Evolutionary conservation across 2,329 filamentous ascomycete species (phyloP).

Genomic region (Diaporthe destruens): DNA sequence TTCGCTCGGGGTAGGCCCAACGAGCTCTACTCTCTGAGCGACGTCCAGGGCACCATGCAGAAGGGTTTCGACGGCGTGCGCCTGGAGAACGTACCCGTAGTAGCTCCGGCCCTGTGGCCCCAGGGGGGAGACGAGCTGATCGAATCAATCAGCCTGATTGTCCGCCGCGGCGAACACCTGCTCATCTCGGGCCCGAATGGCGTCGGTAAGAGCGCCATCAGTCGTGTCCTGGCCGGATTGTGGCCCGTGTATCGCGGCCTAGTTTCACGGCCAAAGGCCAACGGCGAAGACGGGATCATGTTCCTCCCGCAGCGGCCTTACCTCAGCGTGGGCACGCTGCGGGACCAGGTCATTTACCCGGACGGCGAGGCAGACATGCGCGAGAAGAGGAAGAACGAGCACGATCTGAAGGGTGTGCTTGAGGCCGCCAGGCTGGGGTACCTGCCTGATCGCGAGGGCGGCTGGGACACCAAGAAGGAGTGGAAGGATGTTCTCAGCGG

Average conservation of each 20-base stretch:
- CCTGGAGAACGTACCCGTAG: constrained; percentile 91
- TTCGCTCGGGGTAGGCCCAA: constrained; percentile 75
- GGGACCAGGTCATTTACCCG: constrained; percentile 98
- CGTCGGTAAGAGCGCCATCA: constrained; percentile 90
- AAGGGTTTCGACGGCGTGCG: constrained; percentile 95
- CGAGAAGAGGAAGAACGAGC: constrained; percentile 80
- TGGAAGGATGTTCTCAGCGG: constrained; percentile 99
- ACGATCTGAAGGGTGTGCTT: constrained; percentile 81
- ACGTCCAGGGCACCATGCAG: constrained; percentile 93
- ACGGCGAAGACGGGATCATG: constrained; percentile 94
- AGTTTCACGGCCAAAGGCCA: constrained; percentile 84
- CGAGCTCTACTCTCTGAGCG: constrained; percentile 89
- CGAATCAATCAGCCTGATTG: constrained; percentile 88
- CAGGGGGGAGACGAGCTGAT: constrained; percentile 92
- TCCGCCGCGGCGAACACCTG: constrained; percentile 91
- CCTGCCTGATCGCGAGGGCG: constrained; percentile 90
- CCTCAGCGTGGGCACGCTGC: constrained; percentile 88
- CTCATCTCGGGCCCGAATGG: constrained; percentile 96
- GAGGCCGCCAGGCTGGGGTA: constrained; percentile 90
- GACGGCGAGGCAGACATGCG: constrained; percentile 96
- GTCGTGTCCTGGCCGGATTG: constrained; percentile 88
- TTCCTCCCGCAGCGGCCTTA: constrained; percentile 96
- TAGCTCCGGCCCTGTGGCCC: constrained; percentile 89
- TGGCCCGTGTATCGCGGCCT: constrained; percentile 97
- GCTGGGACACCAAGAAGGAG: constrained; percentile 96